phyloP scores from a whole-genome alignment of 2,329 filamentous ascomycete species.

The Didymella pinodella region DNA sequence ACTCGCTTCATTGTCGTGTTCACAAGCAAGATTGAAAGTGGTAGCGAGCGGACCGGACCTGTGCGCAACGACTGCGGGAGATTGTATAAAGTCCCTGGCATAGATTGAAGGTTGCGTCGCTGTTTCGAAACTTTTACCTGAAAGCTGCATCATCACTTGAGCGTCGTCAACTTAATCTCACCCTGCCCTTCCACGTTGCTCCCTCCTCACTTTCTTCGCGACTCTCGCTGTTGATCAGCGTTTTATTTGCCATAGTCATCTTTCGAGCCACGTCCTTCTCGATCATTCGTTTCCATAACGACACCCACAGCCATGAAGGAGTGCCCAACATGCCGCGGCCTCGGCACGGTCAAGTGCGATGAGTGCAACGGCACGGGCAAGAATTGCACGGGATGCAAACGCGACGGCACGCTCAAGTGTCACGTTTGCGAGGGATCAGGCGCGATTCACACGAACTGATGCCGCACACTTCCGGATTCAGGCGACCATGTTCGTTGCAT shows the following conservation, averaged over 20 bases:
- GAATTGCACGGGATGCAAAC: constrained; percentile 41
- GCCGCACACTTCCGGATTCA: constrained; percentile 12
- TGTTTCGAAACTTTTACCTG: constrained; percentile 29
- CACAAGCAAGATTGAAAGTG: constrained; percentile 21
- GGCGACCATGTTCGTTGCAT: constrained; percentile 12
- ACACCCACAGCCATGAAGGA: constrained; percentile 34
- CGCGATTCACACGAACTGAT: constrained; percentile 44
- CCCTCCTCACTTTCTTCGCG: constrained; percentile 5
- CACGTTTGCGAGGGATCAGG: constrained; percentile 46
- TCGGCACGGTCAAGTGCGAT: constrained; percentile 46
- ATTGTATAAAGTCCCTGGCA: constrained; percentile 29
- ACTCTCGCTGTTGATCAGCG: constrained; percentile 11
- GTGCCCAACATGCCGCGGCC: constrained; percentile 46
- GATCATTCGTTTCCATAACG: background rate
- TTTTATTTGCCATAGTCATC: background rate
- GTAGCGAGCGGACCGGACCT: constrained; percentile 23
- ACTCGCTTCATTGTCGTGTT: constrained; percentile 20
- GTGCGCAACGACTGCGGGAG: constrained; percentile 22
- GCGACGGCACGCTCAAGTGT: constrained; percentile 39
- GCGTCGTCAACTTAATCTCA: constrained; percentile 2
- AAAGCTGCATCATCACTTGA: constrained; percentile 19
- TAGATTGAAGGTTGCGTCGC: constrained; percentile 23
- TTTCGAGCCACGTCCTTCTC: background rate
- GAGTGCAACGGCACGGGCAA: constrained; percentile 40
- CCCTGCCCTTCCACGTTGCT: constrained; percentile 9